A percentile compares a stretch with the other conserved stretches of the same genome.
Evolutionary conservation across 176 grass and related monocot genomes (phyloP).

Genomic region (Neostapfia colusana): DNA sequence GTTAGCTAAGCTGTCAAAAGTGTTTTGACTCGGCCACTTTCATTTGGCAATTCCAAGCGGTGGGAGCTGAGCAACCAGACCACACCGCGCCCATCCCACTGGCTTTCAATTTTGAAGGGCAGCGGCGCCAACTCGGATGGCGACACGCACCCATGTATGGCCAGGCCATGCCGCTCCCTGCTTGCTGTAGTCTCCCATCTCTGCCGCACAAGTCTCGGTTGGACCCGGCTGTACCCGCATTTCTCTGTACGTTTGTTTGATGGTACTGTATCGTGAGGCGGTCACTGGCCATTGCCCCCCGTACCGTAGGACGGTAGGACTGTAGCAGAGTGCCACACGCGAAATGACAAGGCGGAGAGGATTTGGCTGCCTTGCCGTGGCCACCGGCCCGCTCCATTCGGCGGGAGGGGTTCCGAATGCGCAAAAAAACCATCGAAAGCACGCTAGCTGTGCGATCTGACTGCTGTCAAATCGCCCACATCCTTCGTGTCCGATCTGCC

Average conservation of each 20-base stretch:
- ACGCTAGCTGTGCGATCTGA: neutral
- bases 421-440: neutral
- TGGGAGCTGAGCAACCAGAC: neutral
- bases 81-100: neutral
- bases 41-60: neutral
- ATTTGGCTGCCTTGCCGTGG: too few relatives aligned
- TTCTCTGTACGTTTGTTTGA: neutral
- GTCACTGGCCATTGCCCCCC: neutral
- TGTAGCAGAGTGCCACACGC: neutral
- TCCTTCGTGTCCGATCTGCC: neutral
- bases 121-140: neutral
- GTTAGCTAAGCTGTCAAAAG: neutral
- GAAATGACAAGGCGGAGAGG: neutral
- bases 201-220: neutral
- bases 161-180: neutral
- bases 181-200: neutral
- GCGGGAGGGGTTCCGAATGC: too few relatives aligned
- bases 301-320: too few relatives aligned
- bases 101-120: conserved; percentile 12
- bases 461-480: neutral
- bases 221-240: too few relatives aligned
- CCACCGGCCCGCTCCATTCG: neutral
- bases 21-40: neutral
- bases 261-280: neutral
- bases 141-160: neutral